Evolutionary conservation across 768 basidiomycete genomes (phyloP).

Genomic region (Rhizopogon salebrosus): DNA sequence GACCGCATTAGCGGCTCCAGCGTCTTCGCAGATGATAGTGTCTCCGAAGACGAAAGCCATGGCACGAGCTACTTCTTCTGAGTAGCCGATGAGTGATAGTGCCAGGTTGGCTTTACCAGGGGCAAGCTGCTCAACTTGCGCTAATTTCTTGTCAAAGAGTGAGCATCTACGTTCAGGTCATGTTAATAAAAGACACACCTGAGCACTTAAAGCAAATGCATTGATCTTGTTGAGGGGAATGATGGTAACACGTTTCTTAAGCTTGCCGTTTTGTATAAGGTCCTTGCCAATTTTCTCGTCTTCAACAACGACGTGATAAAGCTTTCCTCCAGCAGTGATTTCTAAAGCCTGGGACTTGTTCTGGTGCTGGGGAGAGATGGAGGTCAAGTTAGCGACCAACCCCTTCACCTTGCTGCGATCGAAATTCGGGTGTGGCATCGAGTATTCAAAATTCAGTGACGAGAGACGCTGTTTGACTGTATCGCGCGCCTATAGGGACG

Average conservation of each 20-base stretch:
- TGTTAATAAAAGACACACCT: conserved; percentile 33
- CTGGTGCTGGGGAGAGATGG: conserved; percentile 63
- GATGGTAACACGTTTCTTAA: conserved; percentile 87
- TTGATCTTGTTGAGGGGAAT: conserved; percentile 93
- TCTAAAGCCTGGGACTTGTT: conserved; percentile 87
- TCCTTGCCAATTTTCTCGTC: conserved; percentile 86
- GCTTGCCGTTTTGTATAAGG: conserved; percentile 67
- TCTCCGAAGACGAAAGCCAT: conserved; percentile 94
- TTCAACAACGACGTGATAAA: conserved; percentile 93
- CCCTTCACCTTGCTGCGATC: conserved; percentile 87
- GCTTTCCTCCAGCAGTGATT: conserved; percentile 81
- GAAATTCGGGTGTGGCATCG: conserved; percentile 71
- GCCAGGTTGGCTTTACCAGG: conserved; percentile 81
- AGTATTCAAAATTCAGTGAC: conserved; percentile 79
- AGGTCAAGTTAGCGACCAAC: conserved; percentile 83
- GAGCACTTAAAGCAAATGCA: conserved; percentile 44
- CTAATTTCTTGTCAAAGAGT: conserved; percentile 57
- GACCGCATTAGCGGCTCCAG: conserved; percentile 79
- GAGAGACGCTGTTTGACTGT: conserved; percentile 58
- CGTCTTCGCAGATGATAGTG: conserved; percentile 86
- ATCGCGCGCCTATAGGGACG: conserved; percentile 54
- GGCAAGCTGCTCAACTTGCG: conserved; percentile 64
- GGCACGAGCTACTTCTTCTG: conserved; percentile 76
- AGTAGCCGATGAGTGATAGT: conserved; percentile 82
- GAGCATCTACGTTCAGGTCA: background rate